phyloP scores from a whole-genome alignment of 139 green algal species.

The Chlamydomonas applanata region DNA sequence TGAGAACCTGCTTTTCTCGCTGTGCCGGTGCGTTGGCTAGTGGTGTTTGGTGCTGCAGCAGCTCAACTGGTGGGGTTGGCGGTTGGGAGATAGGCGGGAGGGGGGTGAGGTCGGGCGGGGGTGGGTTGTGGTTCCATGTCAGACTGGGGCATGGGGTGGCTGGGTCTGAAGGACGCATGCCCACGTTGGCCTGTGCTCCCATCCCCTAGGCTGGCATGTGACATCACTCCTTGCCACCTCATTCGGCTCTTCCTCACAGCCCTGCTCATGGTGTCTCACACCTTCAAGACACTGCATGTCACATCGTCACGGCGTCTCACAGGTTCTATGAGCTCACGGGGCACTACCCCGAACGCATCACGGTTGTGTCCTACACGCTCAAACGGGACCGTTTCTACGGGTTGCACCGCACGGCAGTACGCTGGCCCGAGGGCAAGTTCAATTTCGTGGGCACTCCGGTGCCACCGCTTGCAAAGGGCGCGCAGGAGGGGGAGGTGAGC shows the following conservation, averaged over 20 bases:
- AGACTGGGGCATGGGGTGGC: too few relatives aligned
- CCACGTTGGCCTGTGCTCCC: too few relatives aligned
- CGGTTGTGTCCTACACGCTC: conserved; percentile 88
- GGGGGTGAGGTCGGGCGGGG: too few relatives aligned
- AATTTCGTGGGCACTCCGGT: conserved; percentile 76
- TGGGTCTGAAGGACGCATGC: too few relatives aligned
- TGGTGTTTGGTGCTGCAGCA: too few relatives aligned
- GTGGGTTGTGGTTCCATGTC: too few relatives aligned
- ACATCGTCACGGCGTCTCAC: neutral
- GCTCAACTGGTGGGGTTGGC: too few relatives aligned
- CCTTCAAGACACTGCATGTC: neutral
- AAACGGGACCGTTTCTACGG: conserved; percentile 78
- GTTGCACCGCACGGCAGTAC: conserved; percentile 73
- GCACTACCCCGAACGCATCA: conserved; percentile 75
- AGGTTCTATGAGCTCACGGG: conserved; percentile 61
- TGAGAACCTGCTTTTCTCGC: conserved; percentile 91
- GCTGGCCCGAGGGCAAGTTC: conserved; percentile 66
- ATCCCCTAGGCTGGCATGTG: neutral
- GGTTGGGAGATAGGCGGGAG: too few relatives aligned
- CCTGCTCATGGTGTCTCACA: too few relatives aligned
- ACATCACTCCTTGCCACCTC: neutral
- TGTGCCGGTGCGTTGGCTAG: conserved; percentile 62
- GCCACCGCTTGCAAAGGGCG: conserved; percentile 36
- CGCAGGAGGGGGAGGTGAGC: conserved; percentile 25
- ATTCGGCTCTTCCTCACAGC: too few relatives aligned